Base-by-base conservation (phyloP, 2,329 filamentous ascomycete species). In the Aspergillus aculeatinus region DNA sequence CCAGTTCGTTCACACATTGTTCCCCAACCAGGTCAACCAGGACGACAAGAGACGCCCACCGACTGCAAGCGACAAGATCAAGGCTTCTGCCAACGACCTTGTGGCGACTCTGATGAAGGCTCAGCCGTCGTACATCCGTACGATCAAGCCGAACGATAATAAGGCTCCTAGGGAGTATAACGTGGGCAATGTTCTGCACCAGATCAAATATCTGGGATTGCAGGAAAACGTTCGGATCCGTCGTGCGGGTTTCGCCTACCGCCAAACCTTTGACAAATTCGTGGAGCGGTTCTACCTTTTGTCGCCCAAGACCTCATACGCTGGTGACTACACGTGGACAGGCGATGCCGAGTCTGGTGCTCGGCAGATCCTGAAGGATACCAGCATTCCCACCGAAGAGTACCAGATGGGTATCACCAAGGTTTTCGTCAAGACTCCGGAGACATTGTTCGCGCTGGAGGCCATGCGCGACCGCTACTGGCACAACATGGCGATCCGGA, bases 61-160 rank as follows among this genome's bases (percentile, higher is more conserved):
- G 1, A 96, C 95, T 3, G 92, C 95, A 11, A 94, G 95, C 70
- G 95, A 99, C 77, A 94, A 96, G 79, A 98, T 99, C 77, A 95
- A 94, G 74, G 82, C 87, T 5, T 98, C 95, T 21, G 95, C 95
- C 9, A 99, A 99, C 72, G 92, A 96, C 49, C 83, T 99, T 21
- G 95, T 99, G 1, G 87, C 93, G 1, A 98, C 95, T 1, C 78
- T 99, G 69, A 98, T 97, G 93, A 96, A 97, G 78, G 94, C 92
- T 59, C 91, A 95, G 68, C 95, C 95, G 1, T 97, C 93, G 2
- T 99, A 99, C 73, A 99, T 99, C 69, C 91, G 95, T 74, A 99
- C 95, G 0, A 98, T 99, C 80, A 99, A 99, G 79, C 95, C 95
- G 1, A 99, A 99, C 80, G 95, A 99, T 78, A 98, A 97, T 81